Base-by-base conservation (phyloP, 176 grass and related monocot genomes). In the Avena atlantica region DNA sequence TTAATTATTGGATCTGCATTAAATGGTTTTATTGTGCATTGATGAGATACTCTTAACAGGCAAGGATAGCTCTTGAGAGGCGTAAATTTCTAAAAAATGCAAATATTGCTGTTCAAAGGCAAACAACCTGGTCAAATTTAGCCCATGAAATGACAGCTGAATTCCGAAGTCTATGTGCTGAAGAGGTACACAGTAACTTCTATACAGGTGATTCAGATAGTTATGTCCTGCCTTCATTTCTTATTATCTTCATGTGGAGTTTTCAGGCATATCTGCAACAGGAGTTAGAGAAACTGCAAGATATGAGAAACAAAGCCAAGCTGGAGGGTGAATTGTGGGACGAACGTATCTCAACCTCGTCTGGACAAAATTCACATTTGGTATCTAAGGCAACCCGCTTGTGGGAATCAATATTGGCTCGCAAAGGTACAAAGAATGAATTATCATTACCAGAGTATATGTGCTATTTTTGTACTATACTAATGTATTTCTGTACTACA, bases 141-240 rank as follows among this genome's bases (percentile, higher is more conserved):
- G 97, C 97, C 81, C 92, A 99, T 89, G 97, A 99, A 96, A 99
- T 99, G 94, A 99, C 97, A 58, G 86, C 94, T 52, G 97, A 99
- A 88, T 99, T 99, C 81, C 94, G 97, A 81, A 93, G 97, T 88
- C 94, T 99, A 75, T 97, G 94, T 90, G 97, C 97, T 57, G 97
- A 99, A 94, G 97, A 99, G 97, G 97, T 99, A 91, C 47, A 81
- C 24, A 31, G 36, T 80, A 91, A 53, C 53, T 83, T 80, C 27
- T 71, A 49, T 86, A 53, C 20, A 81, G 56, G 89, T 42, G n/a
- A 84, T 87, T 83, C 55, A 37, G 53, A 86, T 84, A 76, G 47
- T 69, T 68, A 66, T 81, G 61, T 81, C n/a, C 49, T 71, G 16
- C 89, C 82, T 71, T 24, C 48, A 74, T 79, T 92, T 79, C 9